These are phyloP conservation scores for Penicillium fimorum DNA, from an alignment of 495 filamentous ascomycete species.

Conservation along the genomic window DNA sequence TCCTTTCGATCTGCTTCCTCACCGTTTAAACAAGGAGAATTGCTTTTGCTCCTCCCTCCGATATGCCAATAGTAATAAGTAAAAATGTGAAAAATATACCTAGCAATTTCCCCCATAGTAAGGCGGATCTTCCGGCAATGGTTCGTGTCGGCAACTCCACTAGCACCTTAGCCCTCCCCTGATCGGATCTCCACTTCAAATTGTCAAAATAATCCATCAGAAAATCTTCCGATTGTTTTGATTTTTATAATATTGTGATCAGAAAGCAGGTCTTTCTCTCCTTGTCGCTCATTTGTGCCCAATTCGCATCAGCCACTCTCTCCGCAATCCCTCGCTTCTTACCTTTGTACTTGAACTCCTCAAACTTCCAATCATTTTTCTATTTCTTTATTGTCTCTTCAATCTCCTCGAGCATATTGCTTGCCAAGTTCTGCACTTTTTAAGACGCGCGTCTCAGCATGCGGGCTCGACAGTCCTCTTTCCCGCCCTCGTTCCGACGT, in stretches of 20 bases:
- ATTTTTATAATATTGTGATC: background rate
- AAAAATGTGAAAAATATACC: background rate
- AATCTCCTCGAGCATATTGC: conserved; percentile 2
- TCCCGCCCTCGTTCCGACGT: conserved; percentile 22
- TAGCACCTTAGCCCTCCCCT: conserved; percentile 4
- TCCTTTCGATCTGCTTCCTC: background rate
- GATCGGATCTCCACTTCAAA: conserved; percentile 10
- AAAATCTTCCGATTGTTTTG: conserved; percentile 9
- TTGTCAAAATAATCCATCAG: conserved; percentile 9
- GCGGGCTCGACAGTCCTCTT: conserved; percentile 30
- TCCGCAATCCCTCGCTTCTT: background rate
- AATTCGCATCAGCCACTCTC: background rate
- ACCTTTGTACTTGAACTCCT: background rate
- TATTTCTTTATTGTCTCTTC: background rate
- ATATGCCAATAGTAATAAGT: background rate
- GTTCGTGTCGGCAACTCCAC: conserved; percentile 8
- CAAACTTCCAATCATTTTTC: conserved; percentile 2
- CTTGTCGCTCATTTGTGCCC: conserved; percentile 5
- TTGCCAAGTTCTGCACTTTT: conserved; percentile 5
- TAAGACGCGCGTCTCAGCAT: conserved; percentile 29
- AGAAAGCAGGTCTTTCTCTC: conserved; percentile 8
- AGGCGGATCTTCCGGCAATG: conserved; percentile 1
- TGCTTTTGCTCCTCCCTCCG: background rate
- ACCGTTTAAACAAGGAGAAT: background rate
- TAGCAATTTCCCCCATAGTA: background rate